phyloP scores from a whole-genome alignment of 1,284 basidiomycete species.

The Ganoderma lucidum region DNA sequence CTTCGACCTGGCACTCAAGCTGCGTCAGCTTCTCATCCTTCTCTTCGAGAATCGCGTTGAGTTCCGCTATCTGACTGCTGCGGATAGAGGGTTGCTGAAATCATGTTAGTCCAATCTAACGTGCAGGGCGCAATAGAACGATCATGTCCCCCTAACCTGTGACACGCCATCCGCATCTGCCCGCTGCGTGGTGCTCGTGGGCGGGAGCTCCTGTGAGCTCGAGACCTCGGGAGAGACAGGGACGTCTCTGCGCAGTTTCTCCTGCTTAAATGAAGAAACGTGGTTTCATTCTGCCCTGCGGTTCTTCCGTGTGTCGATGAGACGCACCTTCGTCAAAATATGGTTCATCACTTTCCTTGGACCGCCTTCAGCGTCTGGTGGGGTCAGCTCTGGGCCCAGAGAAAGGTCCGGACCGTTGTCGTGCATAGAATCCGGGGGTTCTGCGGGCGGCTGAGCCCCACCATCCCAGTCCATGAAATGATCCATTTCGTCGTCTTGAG shows the following conservation, averaged over 20 bases:
- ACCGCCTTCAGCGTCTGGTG: conserved; percentile 11
- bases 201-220: conserved; percentile 22
- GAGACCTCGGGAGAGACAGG: conserved; percentile 16
- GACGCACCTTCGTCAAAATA: conserved; percentile 22
- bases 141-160: conserved; percentile 20
- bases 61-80: conserved; percentile 25
- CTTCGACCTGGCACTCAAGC: conserved; percentile 26
- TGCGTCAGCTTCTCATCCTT: conserved; percentile 28
- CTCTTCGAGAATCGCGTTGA: conserved; percentile 30
- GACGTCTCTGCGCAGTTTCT: background rate
- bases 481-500: conserved; percentile 29
- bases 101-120: background rate
- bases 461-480: conserved; percentile 34
- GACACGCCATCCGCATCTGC: conserved; percentile 38
- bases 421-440: background rate
- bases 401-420: conserved; percentile 22
- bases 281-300: background rate
- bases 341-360: conserved; percentile 14
- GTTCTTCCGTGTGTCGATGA: background rate
- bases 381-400: conserved; percentile 22
- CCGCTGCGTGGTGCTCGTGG: conserved; percentile 36
- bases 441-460: conserved; percentile 18
- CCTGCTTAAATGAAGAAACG: conserved; percentile 1
- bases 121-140: background rate
- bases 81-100: conserved; percentile 5